Percentiles rank a stretch among this genome's conserved stretches.
Conservation (phyloP, 495 filamentous ascomycete species). For the Tuber umbilicatum region DNA sequence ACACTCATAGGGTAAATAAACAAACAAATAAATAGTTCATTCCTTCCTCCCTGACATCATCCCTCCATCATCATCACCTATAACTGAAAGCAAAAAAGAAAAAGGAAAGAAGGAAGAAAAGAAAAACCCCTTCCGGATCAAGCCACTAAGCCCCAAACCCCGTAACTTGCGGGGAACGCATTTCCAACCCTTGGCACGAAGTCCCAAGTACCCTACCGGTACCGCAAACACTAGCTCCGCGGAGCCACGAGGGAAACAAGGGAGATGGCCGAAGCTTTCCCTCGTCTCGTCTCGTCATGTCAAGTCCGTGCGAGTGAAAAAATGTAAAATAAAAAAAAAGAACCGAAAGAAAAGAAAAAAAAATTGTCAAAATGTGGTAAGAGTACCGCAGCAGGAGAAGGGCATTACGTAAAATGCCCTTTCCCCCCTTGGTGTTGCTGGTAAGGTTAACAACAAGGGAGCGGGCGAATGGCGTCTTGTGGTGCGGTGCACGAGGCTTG, state of each 20-base stretch:
- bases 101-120: background rate
- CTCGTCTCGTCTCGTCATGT: background rate
- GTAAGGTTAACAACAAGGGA: background rate
- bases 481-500: background rate
- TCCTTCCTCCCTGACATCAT: background rate
- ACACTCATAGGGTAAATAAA: too few relatives aligned
- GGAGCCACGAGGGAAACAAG: background rate
- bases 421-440: too few relatives aligned
- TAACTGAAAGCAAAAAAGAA: background rate
- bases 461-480: background rate
- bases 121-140: background rate
- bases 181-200: background rate
- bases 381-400: too few relatives aligned
- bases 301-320: background rate
- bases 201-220: too few relatives aligned
- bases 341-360: background rate
- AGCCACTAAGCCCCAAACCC: background rate
- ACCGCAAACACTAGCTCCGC: background rate
- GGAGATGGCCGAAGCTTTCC: background rate
- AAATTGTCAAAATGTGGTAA: too few relatives aligned
- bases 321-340: background rate
- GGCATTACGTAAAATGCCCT: background rate
- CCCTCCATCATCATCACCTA: too few relatives aligned
- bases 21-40: background rate
- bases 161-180: background rate